phyloP scores from a whole-genome alignment of 139 green algal genomes.

The Chlorella sp. region DNA sequence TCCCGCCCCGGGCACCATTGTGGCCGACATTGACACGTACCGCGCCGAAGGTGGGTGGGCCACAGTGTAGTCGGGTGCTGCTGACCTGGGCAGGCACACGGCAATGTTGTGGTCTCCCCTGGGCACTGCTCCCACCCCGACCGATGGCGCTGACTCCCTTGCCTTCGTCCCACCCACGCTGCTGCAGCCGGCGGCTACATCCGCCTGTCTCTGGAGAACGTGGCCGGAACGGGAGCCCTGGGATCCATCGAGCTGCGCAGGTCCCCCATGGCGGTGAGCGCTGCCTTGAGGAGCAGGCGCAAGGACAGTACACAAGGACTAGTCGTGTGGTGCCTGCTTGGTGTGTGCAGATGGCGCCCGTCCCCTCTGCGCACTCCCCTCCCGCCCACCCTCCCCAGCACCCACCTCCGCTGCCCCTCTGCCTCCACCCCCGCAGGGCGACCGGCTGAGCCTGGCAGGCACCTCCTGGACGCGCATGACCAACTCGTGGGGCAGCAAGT shows the following conservation, averaged over 20 bases:
- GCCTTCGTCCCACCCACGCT: background rate
- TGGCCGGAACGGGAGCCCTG: constrained; percentile 33
- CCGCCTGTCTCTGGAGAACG: constrained; percentile 19
- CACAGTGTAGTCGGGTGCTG: no score
- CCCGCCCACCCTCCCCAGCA: background rate
- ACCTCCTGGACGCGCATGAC: constrained; percentile 3
- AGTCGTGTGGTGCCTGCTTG: no score
- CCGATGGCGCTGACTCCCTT: background rate
- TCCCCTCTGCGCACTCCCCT: background rate
- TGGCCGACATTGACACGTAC: constrained; percentile 26
- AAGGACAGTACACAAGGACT: no score
- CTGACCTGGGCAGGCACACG: no score
- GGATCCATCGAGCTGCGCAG: constrained; percentile 23
- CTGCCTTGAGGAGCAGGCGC: no score
- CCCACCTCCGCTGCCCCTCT: background rate
- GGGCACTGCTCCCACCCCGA: no score
- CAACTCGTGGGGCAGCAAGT: constrained; percentile 45
- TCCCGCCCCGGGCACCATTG: background rate
- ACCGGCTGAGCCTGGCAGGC: constrained; percentile 22
- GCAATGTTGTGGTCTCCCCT: no score
- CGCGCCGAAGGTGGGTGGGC: constrained; percentile 1
- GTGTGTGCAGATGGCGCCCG: background rate
- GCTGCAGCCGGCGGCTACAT: constrained; percentile 34
- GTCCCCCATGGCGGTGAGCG: background rate
- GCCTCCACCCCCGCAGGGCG: background rate